A percentile compares a stretch with the other conserved stretches of the same genome.
Conservation (phyloP, 768 basidiomycete genomes). For the Rickenella mellea region DNA sequence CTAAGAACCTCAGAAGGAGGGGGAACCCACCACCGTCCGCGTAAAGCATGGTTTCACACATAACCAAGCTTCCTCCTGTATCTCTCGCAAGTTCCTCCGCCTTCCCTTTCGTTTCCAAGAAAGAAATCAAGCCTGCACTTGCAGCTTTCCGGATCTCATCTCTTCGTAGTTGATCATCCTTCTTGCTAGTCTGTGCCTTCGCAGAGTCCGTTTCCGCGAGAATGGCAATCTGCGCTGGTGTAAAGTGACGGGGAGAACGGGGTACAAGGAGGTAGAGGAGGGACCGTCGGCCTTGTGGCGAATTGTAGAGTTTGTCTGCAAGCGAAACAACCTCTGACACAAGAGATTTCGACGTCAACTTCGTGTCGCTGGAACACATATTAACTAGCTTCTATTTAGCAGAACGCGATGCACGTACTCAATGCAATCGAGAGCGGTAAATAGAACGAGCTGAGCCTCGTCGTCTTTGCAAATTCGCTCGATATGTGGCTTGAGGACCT, state of each 20-base stretch:
- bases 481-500: slow-evolving; percentile 81
- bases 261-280: slow-evolving; percentile 79
- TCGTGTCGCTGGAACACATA: slow-evolving; percentile 62
- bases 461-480: slow-evolving; percentile 83
- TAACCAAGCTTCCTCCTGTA: slow-evolving; percentile 69
- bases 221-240: slow-evolving; percentile 63
- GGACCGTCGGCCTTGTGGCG: slow-evolving; percentile 70
- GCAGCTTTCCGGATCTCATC: slow-evolving; percentile 67
- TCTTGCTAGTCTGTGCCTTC: slow-evolving; percentile 76
- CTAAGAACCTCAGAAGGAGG: background rate
- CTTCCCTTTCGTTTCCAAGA: slow-evolving; percentile 41
- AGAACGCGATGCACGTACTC: slow-evolving; percentile 49
- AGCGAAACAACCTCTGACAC: slow-evolving; percentile 57
- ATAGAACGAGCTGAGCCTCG: slow-evolving; percentile 83
- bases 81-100: slow-evolving; percentile 60
- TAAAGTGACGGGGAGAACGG: slow-evolving; percentile 79
- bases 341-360: slow-evolving; percentile 74
- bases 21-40: slow-evolving; percentile 66
- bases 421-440: slow-evolving; percentile 82
- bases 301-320: slow-evolving; percentile 46
- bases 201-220: slow-evolving; percentile 67
- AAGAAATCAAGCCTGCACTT: slow-evolving; percentile 64
- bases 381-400: background rate
- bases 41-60: slow-evolving; percentile 76
- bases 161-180: slow-evolving; percentile 50